Base-by-base conservation (phyloP, 768 basidiomycete species). In the Leucosporidium yakuticum region DNA sequence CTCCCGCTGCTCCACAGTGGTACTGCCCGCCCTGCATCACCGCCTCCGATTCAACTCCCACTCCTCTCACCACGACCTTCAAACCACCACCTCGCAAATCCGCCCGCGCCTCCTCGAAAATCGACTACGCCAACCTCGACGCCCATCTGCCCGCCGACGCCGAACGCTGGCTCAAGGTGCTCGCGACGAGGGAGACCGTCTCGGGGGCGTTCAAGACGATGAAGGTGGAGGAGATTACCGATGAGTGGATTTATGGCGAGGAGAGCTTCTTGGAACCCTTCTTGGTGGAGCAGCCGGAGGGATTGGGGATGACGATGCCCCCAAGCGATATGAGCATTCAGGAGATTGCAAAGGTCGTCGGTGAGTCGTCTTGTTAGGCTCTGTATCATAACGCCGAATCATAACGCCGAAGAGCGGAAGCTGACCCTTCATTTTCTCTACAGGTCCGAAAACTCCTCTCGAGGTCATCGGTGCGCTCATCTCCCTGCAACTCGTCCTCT, bases 271-370 rank as follows among this genome's bases (percentile, higher is more conserved):
- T 53, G 25, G 71, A 75, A 44, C 70, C 73, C 27, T 68, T 78
- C 91, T 80, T 97, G 34, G 84, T 97, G 60, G 86, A 88, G 77
- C 78, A 81, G 11, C 85, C 88, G 4, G 88, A 90, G 20, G 88
- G 90, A 9, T 80, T 97, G 54, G 94, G 92, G 15, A 91, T 97
- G 87, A 87, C 86, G 77, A 90, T 97, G 87, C 94, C 94, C 15
- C 78, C 82, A 2, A 71, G 78, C 14, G 82, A 84, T 63, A 84
- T 94, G 63, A 87, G 86, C 0, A 89, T 96, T 50, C 82, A 84
- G 64, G 87, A 93, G 76, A 87, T 98, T 3, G 91, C 88, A 1
- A 81, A 88, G 66, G 80, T 86, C 32, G 84, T 97, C 51, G 95
- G 94, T 55, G 14, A 15, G 23, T 39, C 39, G 29, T 60, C 50